Conservation (phyloP, 1,284 basidiomycete genomes). For the Cutaneotrichosporon cutaneum region DNA sequence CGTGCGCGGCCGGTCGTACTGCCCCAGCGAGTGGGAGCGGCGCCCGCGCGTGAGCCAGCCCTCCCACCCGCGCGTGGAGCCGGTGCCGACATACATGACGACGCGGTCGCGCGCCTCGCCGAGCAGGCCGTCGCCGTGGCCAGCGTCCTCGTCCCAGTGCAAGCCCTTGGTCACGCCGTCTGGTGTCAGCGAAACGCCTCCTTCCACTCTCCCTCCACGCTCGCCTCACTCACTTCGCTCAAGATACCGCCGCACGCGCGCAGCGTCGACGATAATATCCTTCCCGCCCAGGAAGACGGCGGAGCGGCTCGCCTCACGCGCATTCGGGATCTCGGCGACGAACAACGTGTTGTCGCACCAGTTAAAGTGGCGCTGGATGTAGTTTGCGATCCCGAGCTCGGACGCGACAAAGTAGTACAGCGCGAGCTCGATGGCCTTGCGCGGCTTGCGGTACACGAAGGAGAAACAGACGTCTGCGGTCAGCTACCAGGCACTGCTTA, state of each 20-base stretch:
- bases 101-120: constrained; percentile 62
- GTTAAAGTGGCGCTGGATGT: constrained; percentile 64
- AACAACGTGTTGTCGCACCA: constrained; percentile 87
- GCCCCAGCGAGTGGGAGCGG: constrained; percentile 33
- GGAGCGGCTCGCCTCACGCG: constrained; percentile 56
- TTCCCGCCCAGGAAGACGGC: constrained; percentile 74
- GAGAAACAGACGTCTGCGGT: constrained; percentile 76
- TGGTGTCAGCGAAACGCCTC: constrained; percentile 37
- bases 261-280: constrained; percentile 73
- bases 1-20: constrained; percentile 19
- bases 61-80: constrained; percentile 40
- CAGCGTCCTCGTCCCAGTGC: constrained; percentile 66
- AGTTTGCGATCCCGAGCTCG: constrained; percentile 80
- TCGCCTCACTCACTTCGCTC: constrained; percentile 47
- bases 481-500: constrained; percentile 1
- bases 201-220: background rate
- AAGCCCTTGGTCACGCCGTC: constrained; percentile 72
- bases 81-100: constrained; percentile 62
- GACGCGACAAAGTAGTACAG: constrained; percentile 82
- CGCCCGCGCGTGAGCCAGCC: constrained; percentile 34
- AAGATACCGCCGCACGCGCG: constrained; percentile 73
- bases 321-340: constrained; percentile 81
- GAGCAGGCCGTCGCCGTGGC: constrained; percentile 70
- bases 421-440: constrained; percentile 69
- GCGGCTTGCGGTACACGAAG: constrained; percentile 70